A percentile compares a stretch with the other conserved stretches of the same genome.
phyloP scores from a whole-genome alignment of 2,329 filamentous ascomycete genomes.

The Ophiostoma sp. region DNA sequence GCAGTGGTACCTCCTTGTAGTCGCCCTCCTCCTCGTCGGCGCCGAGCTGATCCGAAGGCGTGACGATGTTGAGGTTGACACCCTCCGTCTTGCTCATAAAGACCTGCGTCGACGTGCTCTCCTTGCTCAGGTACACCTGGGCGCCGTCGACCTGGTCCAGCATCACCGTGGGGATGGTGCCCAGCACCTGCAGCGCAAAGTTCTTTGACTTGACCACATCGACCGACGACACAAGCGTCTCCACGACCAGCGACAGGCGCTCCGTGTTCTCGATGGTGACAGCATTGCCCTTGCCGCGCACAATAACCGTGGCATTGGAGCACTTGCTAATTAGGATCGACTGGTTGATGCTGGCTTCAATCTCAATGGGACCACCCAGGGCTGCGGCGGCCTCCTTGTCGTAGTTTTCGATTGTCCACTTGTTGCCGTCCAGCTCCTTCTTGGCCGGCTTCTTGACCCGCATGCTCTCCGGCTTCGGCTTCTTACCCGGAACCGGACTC shows the following conservation, averaged over 20 bases:
- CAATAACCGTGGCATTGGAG: constrained; percentile 83
- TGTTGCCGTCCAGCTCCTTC: constrained; percentile 81
- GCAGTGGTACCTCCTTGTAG: constrained; percentile 82
- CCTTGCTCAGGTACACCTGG: constrained; percentile 79
- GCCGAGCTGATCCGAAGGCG: constrained; percentile 66
- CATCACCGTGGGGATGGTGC: constrained; percentile 80
- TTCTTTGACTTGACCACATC: constrained; percentile 95
- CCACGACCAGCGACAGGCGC: constrained; percentile 81
- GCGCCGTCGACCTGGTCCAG: constrained; percentile 93
- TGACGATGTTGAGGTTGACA: constrained; percentile 83
- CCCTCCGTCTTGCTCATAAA: constrained; percentile 86
- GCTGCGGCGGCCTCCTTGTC: constrained; percentile 63
- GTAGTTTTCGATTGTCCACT: constrained; percentile 95
- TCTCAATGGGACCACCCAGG: constrained; percentile 61
- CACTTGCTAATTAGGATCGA: constrained; percentile 91
- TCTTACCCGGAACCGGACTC: constrained; percentile 84
- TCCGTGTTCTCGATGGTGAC: constrained; percentile 90
- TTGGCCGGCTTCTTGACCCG: constrained; percentile 77
- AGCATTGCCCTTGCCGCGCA: constrained; percentile 95
- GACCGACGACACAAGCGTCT: constrained; percentile 84
- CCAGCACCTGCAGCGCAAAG: constrained; percentile 90
- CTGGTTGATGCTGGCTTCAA: constrained; percentile 79
- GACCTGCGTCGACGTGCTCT: constrained; percentile 75
- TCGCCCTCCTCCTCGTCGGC: constrained; percentile 80
- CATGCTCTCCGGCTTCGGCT: constrained; percentile 84